Percentiles rank a stretch among this genome's conserved stretches.
Evolutionary conservation across 352 stramenopile species (phyloP).

Genomic region (Globisporangium nodosum): DNA sequence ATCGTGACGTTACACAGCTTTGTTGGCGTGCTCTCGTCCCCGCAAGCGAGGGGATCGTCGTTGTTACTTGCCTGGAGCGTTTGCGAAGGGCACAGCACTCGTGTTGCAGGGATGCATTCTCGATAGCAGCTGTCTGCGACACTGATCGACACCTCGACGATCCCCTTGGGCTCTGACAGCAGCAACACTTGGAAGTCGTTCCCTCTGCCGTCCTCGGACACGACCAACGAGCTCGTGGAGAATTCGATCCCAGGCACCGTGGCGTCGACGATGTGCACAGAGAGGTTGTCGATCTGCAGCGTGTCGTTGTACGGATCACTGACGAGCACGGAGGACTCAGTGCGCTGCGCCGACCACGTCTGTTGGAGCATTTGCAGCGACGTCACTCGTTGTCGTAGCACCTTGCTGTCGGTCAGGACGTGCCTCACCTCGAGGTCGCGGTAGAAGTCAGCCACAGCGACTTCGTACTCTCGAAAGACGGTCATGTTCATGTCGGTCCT

Average conservation of each 20-base stretch:
- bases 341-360: slow-evolving; percentile 34
- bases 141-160: slow-evolving; percentile 41
- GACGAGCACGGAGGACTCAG: slow-evolving; percentile 15
- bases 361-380: slow-evolving; percentile 22
- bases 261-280: slow-evolving; percentile 33
- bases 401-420: slow-evolving; percentile 3
- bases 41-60: not conserved
- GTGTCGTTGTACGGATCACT: slow-evolving; percentile 24
- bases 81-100: slow-evolving; percentile 31
- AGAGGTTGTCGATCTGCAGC: slow-evolving; percentile 16
- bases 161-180: slow-evolving; percentile 49
- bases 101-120: slow-evolving; percentile 17
- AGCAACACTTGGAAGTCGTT: slow-evolving; percentile 75
- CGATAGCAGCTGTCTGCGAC: slow-evolving; percentile 57
- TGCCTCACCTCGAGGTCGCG: slow-evolving; percentile 17
- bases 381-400: slow-evolving; percentile 10
- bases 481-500: not conserved
- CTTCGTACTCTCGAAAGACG: slow-evolving; percentile 11
- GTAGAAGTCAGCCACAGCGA: slow-evolving; percentile 24
- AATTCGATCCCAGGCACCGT: slow-evolving; percentile 62
- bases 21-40: slow-evolving; percentile 9
- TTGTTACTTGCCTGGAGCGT: slow-evolving; percentile 1
- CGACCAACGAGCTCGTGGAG: slow-evolving; percentile 51
- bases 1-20: slow-evolving; percentile 69
- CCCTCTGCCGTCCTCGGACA: slow-evolving; percentile 57